Evolutionary conservation across 225 moss, liverwort and hornwort species (phyloP).

Genomic region (Thuidium tamariscinum): DNA sequence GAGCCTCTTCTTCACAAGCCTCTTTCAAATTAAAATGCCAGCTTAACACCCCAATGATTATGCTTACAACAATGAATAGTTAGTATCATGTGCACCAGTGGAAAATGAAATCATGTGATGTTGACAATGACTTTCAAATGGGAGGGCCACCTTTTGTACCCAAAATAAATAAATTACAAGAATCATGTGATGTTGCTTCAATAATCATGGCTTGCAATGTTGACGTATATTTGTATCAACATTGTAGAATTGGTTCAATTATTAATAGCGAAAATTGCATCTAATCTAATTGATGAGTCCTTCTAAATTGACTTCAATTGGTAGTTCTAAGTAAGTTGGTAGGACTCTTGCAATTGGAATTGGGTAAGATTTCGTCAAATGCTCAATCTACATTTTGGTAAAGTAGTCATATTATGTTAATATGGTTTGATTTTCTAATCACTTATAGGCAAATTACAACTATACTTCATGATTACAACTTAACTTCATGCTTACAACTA

Average conservation of each 20-base stretch:
- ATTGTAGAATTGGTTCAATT: neutral
- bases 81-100: neutral
- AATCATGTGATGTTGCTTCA: neutral
- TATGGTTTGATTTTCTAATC: neutral
- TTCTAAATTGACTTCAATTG: neutral
- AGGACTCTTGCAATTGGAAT: accelerated
- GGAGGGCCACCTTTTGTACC: accelerated
- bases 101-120: neutral
- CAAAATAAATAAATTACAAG: neutral
- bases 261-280: neutral
- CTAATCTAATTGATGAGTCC: accelerated
- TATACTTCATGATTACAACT: neutral
- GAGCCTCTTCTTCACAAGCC: neutral
- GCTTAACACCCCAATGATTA: neutral
- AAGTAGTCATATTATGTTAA: neutral
- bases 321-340: too few species aligned
- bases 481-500: too few species aligned
- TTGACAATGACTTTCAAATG: neutral
- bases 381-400: neutral
- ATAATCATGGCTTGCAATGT: neutral
- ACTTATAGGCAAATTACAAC: accelerated
- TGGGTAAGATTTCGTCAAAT: neutral
- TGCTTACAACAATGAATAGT: too few species aligned
- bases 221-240: neutral
- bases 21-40: neutral